Percentiles rank a stretch among this genome's conserved stretches.
These are phyloP conservation scores for Lachnellula subtilissima DNA, from an alignment of 2,329 filamentous ascomycete species.

Conservation along the genomic window DNA sequence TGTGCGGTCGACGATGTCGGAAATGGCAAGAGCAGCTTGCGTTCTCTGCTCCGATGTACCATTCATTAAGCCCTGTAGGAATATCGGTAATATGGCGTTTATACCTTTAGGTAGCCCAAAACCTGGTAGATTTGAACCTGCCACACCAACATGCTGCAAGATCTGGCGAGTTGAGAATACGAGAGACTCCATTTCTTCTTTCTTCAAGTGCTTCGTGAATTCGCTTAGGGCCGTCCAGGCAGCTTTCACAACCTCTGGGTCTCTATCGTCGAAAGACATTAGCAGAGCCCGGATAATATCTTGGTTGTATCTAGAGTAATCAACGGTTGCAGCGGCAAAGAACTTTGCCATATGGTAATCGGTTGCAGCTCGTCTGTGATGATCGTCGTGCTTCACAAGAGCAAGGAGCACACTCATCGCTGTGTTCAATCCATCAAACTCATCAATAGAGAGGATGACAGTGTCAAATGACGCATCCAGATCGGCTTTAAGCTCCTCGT, in stretches of 20 bases:
- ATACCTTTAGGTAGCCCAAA: slow-evolving; percentile 95
- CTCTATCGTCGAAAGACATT: slow-evolving; percentile 85
- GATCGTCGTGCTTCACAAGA: slow-evolving; percentile 88
- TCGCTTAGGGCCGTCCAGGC: slow-evolving; percentile 83
- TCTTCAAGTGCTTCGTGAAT: slow-evolving; percentile 83
- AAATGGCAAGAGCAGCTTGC: slow-evolving; percentile 86
- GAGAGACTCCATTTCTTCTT: slow-evolving; percentile 96
- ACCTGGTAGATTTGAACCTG: slow-evolving; percentile 78
- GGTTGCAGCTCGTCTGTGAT: slow-evolving; percentile 73
- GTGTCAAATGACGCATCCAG: slow-evolving; percentile 80
- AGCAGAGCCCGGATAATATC: slow-evolving; percentile 88
- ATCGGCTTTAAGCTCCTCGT: slow-evolving; percentile 68
- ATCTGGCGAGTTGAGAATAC: slow-evolving; percentile 82
- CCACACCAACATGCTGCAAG: slow-evolving; percentile 80
- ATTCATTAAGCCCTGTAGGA: slow-evolving; percentile 96
- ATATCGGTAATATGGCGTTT: slow-evolving; percentile 92
- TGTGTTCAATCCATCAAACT: slow-evolving; percentile 91
- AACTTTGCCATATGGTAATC: slow-evolving; percentile 79
- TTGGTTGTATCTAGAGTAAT: slow-evolving; percentile 94
- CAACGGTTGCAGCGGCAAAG: slow-evolving; percentile 73
- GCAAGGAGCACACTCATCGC: slow-evolving; percentile 90
- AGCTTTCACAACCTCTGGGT: slow-evolving; percentile 78
- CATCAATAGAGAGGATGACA: slow-evolving; percentile 87
- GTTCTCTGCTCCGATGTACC: slow-evolving; percentile 88
- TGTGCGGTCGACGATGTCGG: slow-evolving; percentile 91